Conservation (phyloP, 23 red algal genomes). For the Pyropia haitanensis region DNA sequence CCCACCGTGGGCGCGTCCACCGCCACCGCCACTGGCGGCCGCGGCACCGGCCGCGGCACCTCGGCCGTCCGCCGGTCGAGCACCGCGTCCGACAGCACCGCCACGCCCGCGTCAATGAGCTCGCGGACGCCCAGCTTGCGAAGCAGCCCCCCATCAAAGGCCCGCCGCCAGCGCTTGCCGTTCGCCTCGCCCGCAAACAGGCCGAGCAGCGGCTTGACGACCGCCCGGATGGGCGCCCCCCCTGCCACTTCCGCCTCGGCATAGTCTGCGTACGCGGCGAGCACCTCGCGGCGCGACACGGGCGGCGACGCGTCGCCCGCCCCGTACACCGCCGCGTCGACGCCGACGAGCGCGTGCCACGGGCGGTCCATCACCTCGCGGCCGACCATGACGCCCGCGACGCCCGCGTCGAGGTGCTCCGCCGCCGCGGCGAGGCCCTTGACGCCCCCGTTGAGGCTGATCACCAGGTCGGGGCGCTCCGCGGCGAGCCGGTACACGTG, state of each 20-base stretch:
- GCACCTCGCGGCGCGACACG: conserved; percentile 14
- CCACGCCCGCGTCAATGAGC: conserved; percentile 15
- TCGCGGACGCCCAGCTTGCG: conserved; percentile 1
- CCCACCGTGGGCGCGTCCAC: too few species aligned
- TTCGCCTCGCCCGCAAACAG: conserved; percentile 65
- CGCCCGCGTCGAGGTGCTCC: conserved; percentile 39
- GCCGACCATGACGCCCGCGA: conserved; percentile 91
- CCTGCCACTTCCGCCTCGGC: conserved; percentile 10
- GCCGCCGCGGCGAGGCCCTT: conserved; percentile 26
- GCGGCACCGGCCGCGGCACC: too few species aligned
- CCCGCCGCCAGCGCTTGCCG: conserved; percentile 43
- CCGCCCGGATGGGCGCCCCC: conserved; percentile 6
- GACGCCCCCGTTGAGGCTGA: conserved; percentile 83
- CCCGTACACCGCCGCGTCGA: conserved; percentile 61
- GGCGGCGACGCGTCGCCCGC: not conserved
- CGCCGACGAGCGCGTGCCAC: conserved; percentile 68
- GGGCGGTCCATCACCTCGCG: conserved; percentile 70
- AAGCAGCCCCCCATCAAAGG: conserved; percentile 27
- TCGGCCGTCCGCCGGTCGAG: conserved; percentile 18
- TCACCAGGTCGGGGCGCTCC: conserved; percentile 66
- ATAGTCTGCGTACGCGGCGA: conserved; percentile 29
- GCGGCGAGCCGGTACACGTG: conserved; percentile 37
- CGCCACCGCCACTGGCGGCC: too few species aligned
- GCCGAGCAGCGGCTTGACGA: conserved; percentile 65
- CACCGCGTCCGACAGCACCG: conserved; percentile 26